Conservation (phyloP, 1,284 basidiomycete species). For the Laetiporus sulphureus region DNA sequence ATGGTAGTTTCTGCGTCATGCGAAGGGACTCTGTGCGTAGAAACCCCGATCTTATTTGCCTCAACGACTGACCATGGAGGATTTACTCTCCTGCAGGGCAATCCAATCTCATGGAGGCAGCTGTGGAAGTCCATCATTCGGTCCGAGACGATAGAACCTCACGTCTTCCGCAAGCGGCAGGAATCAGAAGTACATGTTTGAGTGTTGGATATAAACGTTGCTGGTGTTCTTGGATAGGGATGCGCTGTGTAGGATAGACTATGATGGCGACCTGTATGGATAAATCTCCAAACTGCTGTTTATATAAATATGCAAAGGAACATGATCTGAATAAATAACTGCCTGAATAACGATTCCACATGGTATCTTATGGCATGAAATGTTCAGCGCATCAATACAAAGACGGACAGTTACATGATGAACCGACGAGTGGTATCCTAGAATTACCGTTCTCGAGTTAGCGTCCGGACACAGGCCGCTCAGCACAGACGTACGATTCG, state of each 20-base stretch:
- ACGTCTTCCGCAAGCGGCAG: slow-evolving; percentile 48
- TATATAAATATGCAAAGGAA: no score
- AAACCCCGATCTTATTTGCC: neutral
- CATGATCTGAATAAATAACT: no score
- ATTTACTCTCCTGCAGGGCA: slow-evolving; percentile 40
- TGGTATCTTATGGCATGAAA: no score
- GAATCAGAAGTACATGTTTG: no score
- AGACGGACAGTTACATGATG: slow-evolving; percentile 22
- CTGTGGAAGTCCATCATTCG: slow-evolving; percentile 60
- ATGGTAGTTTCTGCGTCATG: slow-evolving; percentile 63
- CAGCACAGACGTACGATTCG: slow-evolving; percentile 44
- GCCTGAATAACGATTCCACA: no score
- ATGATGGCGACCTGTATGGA: no score
- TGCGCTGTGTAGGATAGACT: no score
- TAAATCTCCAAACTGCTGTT: no score
- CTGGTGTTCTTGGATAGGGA: no score
- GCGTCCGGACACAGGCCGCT: neutral
- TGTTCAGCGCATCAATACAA: no score
- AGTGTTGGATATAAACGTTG: no score
- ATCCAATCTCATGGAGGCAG: slow-evolving; percentile 68
- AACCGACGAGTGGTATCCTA: slow-evolving; percentile 31
- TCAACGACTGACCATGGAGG: neutral
- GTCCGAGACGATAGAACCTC: slow-evolving; percentile 43
- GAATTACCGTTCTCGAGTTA: neutral
- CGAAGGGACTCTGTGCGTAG: slow-evolving; percentile 51